These are phyloP conservation scores for Syzygium aromaticum DNA, from an alignment of 345 rosid species.

Conservation along the genomic window DNA sequence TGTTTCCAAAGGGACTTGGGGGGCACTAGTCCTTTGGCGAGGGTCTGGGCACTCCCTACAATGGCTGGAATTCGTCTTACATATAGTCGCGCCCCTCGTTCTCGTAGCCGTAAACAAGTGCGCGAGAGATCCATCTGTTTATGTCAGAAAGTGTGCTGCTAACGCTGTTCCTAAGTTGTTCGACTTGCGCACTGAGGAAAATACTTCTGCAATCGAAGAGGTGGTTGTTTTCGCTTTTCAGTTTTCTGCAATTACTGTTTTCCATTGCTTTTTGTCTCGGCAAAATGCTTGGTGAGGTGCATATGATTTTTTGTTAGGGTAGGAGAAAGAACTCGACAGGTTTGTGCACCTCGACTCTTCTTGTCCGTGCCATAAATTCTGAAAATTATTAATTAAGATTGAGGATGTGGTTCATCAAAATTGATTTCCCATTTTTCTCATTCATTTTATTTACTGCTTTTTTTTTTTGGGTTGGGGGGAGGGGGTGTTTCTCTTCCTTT, in stretches of 20 bases:
- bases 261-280: background rate
- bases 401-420: background rate
- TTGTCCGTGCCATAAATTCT: background rate
- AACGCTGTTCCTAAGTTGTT: conserved; percentile 91
- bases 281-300: background rate
- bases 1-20: conserved; percentile 96
- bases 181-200: conserved; percentile 75
- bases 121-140: conserved; percentile 88
- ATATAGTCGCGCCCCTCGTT: conserved; percentile 81
- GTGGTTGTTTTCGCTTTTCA: conserved; percentile 19
- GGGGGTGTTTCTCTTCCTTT: background rate
- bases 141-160: conserved; percentile 92
- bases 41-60: conserved; percentile 97
- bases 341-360: background rate
- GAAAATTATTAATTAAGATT: background rate
- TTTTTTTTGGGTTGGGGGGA: background rate
- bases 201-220: conserved; percentile 69
- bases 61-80: conserved; percentile 95
- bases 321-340: background rate
- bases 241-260: background rate
- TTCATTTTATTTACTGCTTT: background rate
- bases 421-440: background rate
- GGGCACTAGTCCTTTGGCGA: conserved; percentile 84
- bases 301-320: background rate
- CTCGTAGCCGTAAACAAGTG: conserved; percentile 77